Evolutionary conservation across 768 basidiomycete species (phyloP).

Genomic region (Lactifluus rugatus): DNA sequence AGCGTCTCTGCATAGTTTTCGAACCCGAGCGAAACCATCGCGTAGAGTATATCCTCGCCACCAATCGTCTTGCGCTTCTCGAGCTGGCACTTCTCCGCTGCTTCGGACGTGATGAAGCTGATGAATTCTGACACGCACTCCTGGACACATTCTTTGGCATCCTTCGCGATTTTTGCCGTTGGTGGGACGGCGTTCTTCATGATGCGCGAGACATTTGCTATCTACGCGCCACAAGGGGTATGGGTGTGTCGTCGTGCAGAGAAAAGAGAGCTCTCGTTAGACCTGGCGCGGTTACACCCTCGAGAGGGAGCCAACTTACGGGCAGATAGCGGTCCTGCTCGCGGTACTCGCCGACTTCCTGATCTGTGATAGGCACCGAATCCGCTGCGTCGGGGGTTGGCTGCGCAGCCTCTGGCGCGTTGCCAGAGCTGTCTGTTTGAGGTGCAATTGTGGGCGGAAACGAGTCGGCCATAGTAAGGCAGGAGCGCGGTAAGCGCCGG

Average conservation of each 20-base stretch:
- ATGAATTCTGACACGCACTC: constrained; percentile 99
- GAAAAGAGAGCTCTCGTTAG: background rate
- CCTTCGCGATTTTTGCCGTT: constrained; percentile 93
- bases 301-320: constrained; percentile 35
- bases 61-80: constrained; percentile 98
- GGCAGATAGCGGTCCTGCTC: constrained; percentile 96
- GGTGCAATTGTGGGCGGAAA: constrained; percentile 17
- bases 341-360: constrained; percentile 88
- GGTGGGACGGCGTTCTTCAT: constrained; percentile 90
- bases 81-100: constrained; percentile 85
- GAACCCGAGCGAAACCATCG: constrained; percentile 88
- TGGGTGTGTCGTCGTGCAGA: background rate
- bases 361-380: constrained; percentile 73
- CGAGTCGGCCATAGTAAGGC: constrained; percentile 13
- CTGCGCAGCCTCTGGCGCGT: constrained; percentile 25
- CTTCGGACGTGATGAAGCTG: constrained; percentile 94
- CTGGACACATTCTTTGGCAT: constrained; percentile 97
- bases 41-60: constrained; percentile 92
- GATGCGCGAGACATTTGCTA: constrained; percentile 95
- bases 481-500: constrained; percentile 12
- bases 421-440: constrained; percentile 14
- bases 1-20: constrained; percentile 91
- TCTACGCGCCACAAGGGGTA: constrained; percentile 38
- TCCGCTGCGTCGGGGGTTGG: constrained; percentile 31
- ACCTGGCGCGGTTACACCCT: background rate